Evolutionary conservation across 2,329 filamentous ascomycete species (phyloP).

Genomic region (Epichloe gansuensis): DNA sequence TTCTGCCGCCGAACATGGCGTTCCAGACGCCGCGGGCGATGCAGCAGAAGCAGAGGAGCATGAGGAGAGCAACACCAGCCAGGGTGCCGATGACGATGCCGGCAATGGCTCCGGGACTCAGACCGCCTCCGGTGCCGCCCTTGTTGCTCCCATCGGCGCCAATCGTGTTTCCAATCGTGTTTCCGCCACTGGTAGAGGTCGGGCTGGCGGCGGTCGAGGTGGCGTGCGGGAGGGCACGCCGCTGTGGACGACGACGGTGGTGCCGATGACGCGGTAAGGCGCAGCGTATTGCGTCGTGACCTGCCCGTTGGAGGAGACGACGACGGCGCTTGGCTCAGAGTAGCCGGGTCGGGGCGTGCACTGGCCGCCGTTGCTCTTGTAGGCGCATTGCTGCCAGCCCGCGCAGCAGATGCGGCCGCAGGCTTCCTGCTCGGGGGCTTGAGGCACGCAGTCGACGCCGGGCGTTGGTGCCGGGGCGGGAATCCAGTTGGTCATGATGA

Average conservation of each 20-base stretch:
- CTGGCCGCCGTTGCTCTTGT: constrained; percentile 29
- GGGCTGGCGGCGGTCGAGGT: constrained; percentile 37
- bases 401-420: constrained; percentile 64
- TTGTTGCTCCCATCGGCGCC: constrained; percentile 26
- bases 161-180: constrained; percentile 26
- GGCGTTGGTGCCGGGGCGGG: constrained; percentile 32
- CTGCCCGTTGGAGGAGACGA: constrained; percentile 32
- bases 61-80: constrained; percentile 52
- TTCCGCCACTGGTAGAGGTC: constrained; percentile 33
- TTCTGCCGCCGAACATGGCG: constrained; percentile 48
- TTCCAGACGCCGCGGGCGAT: constrained; percentile 51
- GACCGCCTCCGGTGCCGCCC: constrained; percentile 27
- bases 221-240: constrained; percentile 35
- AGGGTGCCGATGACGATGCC: constrained; percentile 69
- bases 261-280: constrained; percentile 40
- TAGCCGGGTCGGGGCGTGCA: constrained; percentile 44
- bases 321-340: constrained; percentile 28
- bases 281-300: constrained; percentile 44
- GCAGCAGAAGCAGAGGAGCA: constrained; percentile 65
- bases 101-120: constrained; percentile 64
- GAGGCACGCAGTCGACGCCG: constrained; percentile 37
- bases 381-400: constrained; percentile 54
- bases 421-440: constrained; percentile 40
- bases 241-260: constrained; percentile 40
- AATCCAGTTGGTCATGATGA: constrained; percentile 37